Evolutionary conservation across 345 rosid genomes (phyloP).

Genomic region (Lumnitzera racemosa): DNA sequence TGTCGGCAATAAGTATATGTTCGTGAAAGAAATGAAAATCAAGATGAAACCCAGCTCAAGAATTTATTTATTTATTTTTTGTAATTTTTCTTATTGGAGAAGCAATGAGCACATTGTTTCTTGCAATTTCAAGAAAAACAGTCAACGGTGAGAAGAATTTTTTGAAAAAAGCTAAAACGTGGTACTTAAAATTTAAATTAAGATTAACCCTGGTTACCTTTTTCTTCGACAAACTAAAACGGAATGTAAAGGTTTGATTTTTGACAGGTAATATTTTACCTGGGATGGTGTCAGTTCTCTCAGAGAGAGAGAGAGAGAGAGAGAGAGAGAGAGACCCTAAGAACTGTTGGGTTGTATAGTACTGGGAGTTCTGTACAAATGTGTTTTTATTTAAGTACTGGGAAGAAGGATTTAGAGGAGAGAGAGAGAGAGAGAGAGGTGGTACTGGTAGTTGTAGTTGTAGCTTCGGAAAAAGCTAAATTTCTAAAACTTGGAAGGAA

Average conservation of each 20-base stretch:
- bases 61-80: neutral
- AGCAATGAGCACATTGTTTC: slow-evolving; percentile 25
- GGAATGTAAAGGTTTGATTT: too few relatives aligned
- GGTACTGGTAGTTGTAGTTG: neutral
- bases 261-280: too few relatives aligned
- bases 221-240: too few relatives aligned
- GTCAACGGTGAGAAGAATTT: slow-evolving; percentile 1
- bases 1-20: neutral
- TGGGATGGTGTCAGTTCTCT: too few relatives aligned
- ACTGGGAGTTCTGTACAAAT: slow-evolving; percentile 7
- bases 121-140: slow-evolving; percentile 22
- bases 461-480: slow-evolving; percentile 13
- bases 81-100: slow-evolving; percentile 5
- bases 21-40: too few relatives aligned
- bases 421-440: neutral
- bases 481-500: slow-evolving; percentile 3
- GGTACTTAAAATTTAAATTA: neutral
- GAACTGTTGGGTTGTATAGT: too few relatives aligned
- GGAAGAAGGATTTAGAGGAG: neutral
- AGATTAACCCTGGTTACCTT: too few relatives aligned
- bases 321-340: too few relatives aligned
- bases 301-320: too few relatives aligned
- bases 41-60: slow-evolving; percentile 22
- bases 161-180: slow-evolving; percentile 10
- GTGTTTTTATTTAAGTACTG: neutral